These are phyloP conservation scores for Suillus variegatus DNA, from an alignment of 768 basidiomycete genomes.

Conservation along the genomic window DNA sequence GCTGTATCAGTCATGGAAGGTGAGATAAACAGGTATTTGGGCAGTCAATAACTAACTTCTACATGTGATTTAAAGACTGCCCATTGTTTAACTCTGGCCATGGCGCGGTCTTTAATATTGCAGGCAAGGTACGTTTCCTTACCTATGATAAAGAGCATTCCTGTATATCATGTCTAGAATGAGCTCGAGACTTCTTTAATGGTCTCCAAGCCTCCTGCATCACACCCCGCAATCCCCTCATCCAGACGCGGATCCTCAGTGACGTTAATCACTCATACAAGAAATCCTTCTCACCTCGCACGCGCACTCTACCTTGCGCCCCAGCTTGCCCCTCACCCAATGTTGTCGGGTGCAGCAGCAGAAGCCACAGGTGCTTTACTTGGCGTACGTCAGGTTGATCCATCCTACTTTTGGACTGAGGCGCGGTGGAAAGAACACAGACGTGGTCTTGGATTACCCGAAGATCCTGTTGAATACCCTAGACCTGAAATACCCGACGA, in stretches of 20 bases:
- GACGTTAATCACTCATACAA: slow-evolving; percentile 64
- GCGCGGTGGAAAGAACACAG: slow-evolving; percentile 78
- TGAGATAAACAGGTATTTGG: slow-evolving; percentile 22
- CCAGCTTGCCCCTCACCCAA: slow-evolving; percentile 58
- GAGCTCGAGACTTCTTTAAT: slow-evolving; percentile 83
- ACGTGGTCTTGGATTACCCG: slow-evolving; percentile 71
- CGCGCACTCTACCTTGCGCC: slow-evolving; percentile 74
- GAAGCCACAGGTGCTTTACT: slow-evolving; percentile 59
- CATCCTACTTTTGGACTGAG: slow-evolving; percentile 79
- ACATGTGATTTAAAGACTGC: slow-evolving; percentile 47
- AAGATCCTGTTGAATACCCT: slow-evolving; percentile 51
- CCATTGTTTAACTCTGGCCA: slow-evolving; percentile 80
- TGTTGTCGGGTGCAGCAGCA: slow-evolving; percentile 66
- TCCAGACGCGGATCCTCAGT: slow-evolving; percentile 63
- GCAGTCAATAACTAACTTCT: background rate
- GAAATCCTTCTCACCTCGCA: slow-evolving; percentile 74
- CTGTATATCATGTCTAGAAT: slow-evolving; percentile 47
- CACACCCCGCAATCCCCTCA: slow-evolving; percentile 58
- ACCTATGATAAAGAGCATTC: background rate
- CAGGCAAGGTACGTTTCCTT: slow-evolving; percentile 60
- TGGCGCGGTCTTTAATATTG: slow-evolving; percentile 82
- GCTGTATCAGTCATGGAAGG: slow-evolving; percentile 78
- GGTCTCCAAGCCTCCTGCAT: slow-evolving; percentile 74
- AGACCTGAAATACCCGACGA: slow-evolving; percentile 15
- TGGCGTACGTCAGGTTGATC: slow-evolving; percentile 62